Conservation (phyloP, 2,329 filamentous ascomycete genomes). For the Amylocarpus encephaloides region DNA sequence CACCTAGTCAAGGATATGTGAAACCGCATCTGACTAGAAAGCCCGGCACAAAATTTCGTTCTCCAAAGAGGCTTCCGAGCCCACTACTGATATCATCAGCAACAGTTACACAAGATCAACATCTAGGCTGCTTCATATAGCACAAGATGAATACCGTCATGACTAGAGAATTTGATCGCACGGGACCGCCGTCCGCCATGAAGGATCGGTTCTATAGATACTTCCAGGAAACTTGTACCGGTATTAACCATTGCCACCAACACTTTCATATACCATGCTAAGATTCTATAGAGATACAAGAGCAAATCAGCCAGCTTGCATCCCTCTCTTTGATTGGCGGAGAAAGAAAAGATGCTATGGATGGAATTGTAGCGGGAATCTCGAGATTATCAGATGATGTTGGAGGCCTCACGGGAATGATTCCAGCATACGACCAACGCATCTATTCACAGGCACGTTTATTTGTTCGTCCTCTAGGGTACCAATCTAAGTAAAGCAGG, state of each 20-base stretch:
- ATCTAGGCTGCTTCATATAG: background rate
- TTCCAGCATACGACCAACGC: slow-evolving; percentile 85
- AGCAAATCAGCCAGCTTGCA: slow-evolving; percentile 64
- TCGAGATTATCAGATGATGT: slow-evolving; percentile 76
- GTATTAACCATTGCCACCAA: background rate
- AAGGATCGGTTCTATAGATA: slow-evolving; percentile 81
- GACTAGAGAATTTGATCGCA: slow-evolving; percentile 15
- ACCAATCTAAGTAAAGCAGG: slow-evolving; percentile 37
- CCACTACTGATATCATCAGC: background rate
- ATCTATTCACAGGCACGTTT: slow-evolving; percentile 67
- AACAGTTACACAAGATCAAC: background rate
- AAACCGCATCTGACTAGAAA: no score
- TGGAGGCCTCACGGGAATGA: slow-evolving; percentile 71
- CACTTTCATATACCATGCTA: background rate
- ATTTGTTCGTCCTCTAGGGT: background rate
- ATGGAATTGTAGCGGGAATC: slow-evolving; percentile 74
- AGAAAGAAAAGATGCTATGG: slow-evolving; percentile 74
- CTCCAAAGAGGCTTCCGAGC: no score
- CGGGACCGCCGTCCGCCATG: slow-evolving; percentile 34
- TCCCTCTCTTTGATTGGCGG: slow-evolving; percentile 57
- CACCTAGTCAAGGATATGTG: no score
- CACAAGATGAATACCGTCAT: slow-evolving; percentile 14
- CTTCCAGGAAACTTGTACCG: slow-evolving; percentile 34
- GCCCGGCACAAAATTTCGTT: no score
- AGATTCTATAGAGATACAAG: slow-evolving; percentile 57